Conservation (phyloP, 73 alveolate genomes). For the Symbiodinium pilosum region DNA sequence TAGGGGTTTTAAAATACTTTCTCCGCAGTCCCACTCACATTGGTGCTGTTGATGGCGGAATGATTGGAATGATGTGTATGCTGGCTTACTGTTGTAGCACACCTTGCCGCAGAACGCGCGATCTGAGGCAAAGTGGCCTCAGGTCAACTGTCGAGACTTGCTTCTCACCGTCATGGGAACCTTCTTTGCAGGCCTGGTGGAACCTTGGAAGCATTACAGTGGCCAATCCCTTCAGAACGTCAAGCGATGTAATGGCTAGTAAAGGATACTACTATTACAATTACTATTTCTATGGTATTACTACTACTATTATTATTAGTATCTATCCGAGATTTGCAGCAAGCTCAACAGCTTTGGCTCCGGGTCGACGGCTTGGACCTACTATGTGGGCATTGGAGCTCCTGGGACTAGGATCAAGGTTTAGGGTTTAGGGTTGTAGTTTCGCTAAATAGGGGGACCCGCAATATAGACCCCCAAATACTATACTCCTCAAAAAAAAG, state of each 20-base stretch:
- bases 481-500: no score
- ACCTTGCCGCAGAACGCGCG: no score
- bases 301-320: no score
- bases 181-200: not conserved
- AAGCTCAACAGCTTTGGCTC: not conserved
- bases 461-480: not conserved
- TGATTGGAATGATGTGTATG: no score
- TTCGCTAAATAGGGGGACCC: not conserved
- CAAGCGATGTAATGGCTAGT: no score
- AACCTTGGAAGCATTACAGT: not conserved
- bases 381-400: conserved; percentile 3
- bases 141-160: not conserved
- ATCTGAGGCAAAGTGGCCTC: conserved; percentile 1
- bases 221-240: not conserved
- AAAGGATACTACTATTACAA: no score
- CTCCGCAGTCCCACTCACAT: no score
- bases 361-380: not conserved
- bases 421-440: not conserved
- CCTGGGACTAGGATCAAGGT: no score
- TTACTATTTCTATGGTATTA: no score
- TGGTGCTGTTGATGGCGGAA: no score
- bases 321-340: not conserved
- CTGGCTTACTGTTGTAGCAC: no score
- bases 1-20: no score
- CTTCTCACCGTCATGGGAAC: conserved; percentile 1